Conservation (phyloP, 202 grass and related monocot genomes). For the Zizania palustris region DNA sequence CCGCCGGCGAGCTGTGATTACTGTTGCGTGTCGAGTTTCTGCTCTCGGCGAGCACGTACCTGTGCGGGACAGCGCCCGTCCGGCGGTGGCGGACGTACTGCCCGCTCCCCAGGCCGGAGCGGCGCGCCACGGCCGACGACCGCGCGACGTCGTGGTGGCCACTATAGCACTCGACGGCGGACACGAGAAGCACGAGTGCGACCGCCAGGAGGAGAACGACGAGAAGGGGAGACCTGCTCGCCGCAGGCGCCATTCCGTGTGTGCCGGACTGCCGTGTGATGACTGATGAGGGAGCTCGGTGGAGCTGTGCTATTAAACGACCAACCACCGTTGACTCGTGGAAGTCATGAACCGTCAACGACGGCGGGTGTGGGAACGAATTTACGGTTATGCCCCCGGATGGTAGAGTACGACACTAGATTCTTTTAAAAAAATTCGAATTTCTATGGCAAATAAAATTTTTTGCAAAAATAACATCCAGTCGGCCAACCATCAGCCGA, state of each 20-base stretch:
- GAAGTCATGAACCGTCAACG: no score
- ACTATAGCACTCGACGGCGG: constrained; percentile 26
- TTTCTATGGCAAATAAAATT: no score
- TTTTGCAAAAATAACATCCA: no score
- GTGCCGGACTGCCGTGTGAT: background rate
- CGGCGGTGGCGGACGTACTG: constrained; percentile 27
- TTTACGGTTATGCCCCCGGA: no score
- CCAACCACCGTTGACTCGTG: no score
- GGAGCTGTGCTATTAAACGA: background rate
- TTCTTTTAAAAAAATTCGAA: no score
- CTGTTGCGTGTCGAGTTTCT: background rate
- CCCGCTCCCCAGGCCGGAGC: constrained; percentile 12
- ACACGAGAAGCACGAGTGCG: constrained; percentile 15
- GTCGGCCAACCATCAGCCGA: no score
- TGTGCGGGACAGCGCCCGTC: constrained; percentile 7
- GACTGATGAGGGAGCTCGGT: background rate
- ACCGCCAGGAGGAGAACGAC: background rate
- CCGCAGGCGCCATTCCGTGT: constrained; percentile 9
- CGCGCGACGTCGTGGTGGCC: background rate
- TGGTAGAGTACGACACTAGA: no score
- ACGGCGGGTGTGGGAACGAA: no score
- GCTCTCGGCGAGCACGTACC: constrained; percentile 46
- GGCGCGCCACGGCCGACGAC: background rate
- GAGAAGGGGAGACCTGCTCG: background rate
- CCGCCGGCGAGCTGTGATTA: background rate